Evolutionary conservation across 225 moss, liverwort and hornwort genomes (phyloP).

Genomic region (Pseudoscleropodium purum): DNA sequence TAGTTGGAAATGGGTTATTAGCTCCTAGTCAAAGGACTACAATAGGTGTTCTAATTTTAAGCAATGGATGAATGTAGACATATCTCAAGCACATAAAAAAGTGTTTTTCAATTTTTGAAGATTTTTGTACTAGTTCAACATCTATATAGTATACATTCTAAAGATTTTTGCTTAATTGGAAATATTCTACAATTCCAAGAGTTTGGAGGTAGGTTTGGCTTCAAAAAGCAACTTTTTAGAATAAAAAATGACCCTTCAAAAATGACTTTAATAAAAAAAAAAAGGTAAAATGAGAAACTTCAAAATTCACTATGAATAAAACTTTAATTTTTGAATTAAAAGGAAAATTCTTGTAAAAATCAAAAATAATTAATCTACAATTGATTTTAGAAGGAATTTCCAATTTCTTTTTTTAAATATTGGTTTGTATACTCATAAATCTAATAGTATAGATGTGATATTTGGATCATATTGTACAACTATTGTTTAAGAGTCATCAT

Average conservation of each 20-base stretch:
- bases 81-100: neutral
- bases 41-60: neutral
- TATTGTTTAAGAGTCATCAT: neutral
- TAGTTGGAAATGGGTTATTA: too few relatives aligned
- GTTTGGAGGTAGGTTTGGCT: too few relatives aligned
- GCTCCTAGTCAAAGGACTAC: too few relatives aligned
- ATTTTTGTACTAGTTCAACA: neutral
- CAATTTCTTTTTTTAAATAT: too few relatives aligned
- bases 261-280: neutral
- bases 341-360: neutral
- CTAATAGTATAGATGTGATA: neutral
- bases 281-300: neutral
- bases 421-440: too few relatives aligned
- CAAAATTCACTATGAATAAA: neutral
- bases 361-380: neutral
- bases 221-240: neutral
- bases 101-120: neutral
- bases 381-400: neutral
- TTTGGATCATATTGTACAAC: neutral
- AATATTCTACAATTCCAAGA: neutral
- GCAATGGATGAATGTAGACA: neutral
- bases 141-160: rapidly evolving
- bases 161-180: neutral
- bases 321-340: neutral
- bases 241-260: neutral